phyloP scores from a whole-genome alignment of 1,284 basidiomycete species.

The Chalciporus sp. region DNA sequence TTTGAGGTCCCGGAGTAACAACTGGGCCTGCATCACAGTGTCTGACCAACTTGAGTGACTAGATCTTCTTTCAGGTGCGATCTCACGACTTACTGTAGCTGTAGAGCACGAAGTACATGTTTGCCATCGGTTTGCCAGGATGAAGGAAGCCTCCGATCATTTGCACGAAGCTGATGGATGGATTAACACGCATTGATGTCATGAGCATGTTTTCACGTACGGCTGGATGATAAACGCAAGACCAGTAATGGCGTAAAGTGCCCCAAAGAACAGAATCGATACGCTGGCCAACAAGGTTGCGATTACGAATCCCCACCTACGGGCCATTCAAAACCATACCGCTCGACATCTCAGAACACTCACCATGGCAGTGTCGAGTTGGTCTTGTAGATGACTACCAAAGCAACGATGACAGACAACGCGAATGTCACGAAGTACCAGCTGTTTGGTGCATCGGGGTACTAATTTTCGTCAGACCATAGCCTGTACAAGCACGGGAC shows the following conservation, averaged over 20 bases:
- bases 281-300: slow-evolving; percentile 42
- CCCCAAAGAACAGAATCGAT: slow-evolving; percentile 50
- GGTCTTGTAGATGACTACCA: slow-evolving; percentile 52
- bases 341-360: too few relatives aligned
- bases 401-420: slow-evolving; percentile 41
- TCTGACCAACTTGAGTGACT: slow-evolving; percentile 31
- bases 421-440: slow-evolving; percentile 47
- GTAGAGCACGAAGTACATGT: slow-evolving; percentile 60
- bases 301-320: slow-evolving; percentile 44
- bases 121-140: slow-evolving; percentile 59
- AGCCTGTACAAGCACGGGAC: not conserved
- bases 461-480: slow-evolving; percentile 29
- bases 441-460: slow-evolving; percentile 48
- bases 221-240: slow-evolving; percentile 45
- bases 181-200: too few relatives aligned
- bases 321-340: too few relatives aligned
- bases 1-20: slow-evolving; percentile 57
- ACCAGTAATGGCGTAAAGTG: slow-evolving; percentile 57
- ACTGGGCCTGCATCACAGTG: slow-evolving; percentile 44
- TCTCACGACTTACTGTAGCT: slow-evolving; percentile 41
- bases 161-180: slow-evolving; percentile 41
- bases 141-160: slow-evolving; percentile 65
- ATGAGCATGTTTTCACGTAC: too few relatives aligned
- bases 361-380: slow-evolving; percentile 53
- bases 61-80: not conserved